Base-by-base conservation (phyloP, 225 moss, liverwort and hornwort species). In the Anthoceros angustus region DNA sequence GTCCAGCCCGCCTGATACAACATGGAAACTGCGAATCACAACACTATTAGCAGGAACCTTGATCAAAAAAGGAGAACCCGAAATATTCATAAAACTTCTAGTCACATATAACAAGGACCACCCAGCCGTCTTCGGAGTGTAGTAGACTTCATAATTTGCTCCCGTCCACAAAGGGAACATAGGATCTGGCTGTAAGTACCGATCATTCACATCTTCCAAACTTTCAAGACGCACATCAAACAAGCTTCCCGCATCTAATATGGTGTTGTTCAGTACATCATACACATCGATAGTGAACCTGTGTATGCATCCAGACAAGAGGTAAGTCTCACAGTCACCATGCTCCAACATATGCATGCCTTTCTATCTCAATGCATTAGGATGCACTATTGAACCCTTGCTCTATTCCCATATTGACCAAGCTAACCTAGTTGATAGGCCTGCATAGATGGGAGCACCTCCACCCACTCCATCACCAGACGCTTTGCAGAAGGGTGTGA, bases 381-480 rank as follows among this genome's bases (percentile, higher is more conserved):
- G 32, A 32, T 32, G 2, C 32, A 32, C 32, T 32, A 32, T 1
- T 43, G 18, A 32, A 32, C 73, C 16, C 79, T 75, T 0, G 79
- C 71, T 55, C 79, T 77, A 12, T 82, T 71, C 50, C 66, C 66
- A 60, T 85, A 81, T 46, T 85, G 76, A 2, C 39, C 71, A 72
- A 4, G 70, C 74, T 11, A 82, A 82, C 16, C 72, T 70, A 18
- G 78, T 76, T 50, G 77, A 40, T 0, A 70, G 64, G 23, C 78
- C 80, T 0, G 70, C 69, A 63, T 74, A 77, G 11, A 85, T 73
- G 10, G 76, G 69, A 6, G 64, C 70, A 60, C 72, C 65, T 7
- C 74, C 80, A 21, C 80, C 82, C 23, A 80, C 80, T 18, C 85
- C 85, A 42, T 85, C 85, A 69, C 85, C 80, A 10, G 0, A 39